Evolutionary conservation across 257 asterid species (phyloP), one percentile per base, ranked within the genome.

Genomic region (Forsythia suspensa): DNA sequence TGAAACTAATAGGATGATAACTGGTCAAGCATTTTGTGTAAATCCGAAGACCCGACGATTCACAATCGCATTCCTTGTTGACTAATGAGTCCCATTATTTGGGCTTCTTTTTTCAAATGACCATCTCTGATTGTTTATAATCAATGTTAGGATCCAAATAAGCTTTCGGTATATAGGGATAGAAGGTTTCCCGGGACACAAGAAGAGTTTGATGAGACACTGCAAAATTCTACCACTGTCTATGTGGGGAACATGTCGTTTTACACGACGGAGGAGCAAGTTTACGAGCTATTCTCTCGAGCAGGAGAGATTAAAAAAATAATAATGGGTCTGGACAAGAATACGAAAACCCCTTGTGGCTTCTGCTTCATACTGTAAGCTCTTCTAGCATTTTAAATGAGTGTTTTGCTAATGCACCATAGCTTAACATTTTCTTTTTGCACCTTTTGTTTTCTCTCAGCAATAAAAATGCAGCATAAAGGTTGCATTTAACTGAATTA

Each of bases 251-350:
- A 96, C 81, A 91, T 96, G 97, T 96, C 98, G 20, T 95, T 96
- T 82, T 96, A 96, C 75, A 91, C 99, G 0, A 96, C 99, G 3
- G 99, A 96, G 88, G 99, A 96, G 91, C 99, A 96, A 83, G 95
- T 94, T 70, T 96, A 92, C 41, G 99, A 96, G 92, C 80, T 96
- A 65, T 93, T 96, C 82, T 80, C 95, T 10, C 90, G 98, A 51
- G 92, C 99, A 15, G 99, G 99, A 63, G 99, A 95, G 92, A 85
- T 95, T 70, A 95, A 91, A 77, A 93, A 91, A 95, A 93, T 95
- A 67, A 82, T 87, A 83, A 93, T 95, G 99, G 99, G 99, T 74
- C 87, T 95, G 90, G 99, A 95, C 81, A 95, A 95, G 87, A 95
- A 95, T 80, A 80, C 81, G 61, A 95, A 94, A 84, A 95, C 99